Base-by-base conservation (phyloP, 2,329 filamentous ascomycete species). In the Aspergillus cejpii region DNA sequence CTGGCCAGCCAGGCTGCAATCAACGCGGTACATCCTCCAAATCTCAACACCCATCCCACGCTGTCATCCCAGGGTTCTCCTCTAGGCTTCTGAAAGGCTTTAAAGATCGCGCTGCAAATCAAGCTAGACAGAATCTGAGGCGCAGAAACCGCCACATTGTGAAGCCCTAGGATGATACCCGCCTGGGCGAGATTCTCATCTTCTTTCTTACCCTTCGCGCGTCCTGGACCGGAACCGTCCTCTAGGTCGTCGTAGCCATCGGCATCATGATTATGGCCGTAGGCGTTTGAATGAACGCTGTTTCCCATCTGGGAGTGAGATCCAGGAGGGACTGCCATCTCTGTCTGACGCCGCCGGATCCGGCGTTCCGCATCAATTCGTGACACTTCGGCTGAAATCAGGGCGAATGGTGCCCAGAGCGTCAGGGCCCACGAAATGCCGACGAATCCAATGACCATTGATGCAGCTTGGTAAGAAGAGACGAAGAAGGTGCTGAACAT, bases 351-450 rank as follows among this genome's bases (percentile, higher is more conserved):
- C 17, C 73, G 68, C 20, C 71, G 65, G 10, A 74, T 70, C 17
- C 80, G 75, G 41, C 76, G 73, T 38, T 82, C 77, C 20, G 84
- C 81, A 61, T 95, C 87, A 5, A 88, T 83, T 48, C 83, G 85
- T 49, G 85, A 86, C 50, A 97, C 90, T 65, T 97, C 91, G 4
- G 87, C 87, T 37, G 87, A 89, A 62, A 97, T 96, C 56, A 97
- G 85, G 29, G 91, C 90, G 71, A 91, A 97, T 0, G 91, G 91
- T 0, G 90, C 91, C 91, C 91, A 97, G 20, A 94, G 79, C 1
- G 89, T 89, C 58, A 96, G 73, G 17, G 90, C 89, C 91, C 91
- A 97, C 1, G 87, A 89, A 47, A 97, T 81, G 26, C 91, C 91
- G 38, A 94, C 82, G 19, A 92, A 71, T 1, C 83, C 87, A 44